Percentiles rank a stretch among this genome's conserved stretches.
Evolutionary conservation across 306 rosid genomes (phyloP).

Genomic region (Inga laurina): DNA sequence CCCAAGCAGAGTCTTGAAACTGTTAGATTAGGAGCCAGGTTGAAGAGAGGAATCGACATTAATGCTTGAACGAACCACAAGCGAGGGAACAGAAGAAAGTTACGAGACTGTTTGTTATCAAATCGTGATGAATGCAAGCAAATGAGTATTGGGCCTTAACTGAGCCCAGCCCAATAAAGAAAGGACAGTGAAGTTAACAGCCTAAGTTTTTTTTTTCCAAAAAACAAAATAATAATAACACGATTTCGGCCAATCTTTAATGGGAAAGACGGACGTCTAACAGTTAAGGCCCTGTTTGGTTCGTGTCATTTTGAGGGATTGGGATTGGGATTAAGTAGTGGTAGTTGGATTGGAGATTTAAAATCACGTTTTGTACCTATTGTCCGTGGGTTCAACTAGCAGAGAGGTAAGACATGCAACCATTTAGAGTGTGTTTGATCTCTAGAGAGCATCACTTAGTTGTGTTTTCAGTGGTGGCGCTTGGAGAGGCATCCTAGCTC

Average conservation of each 20-base stretch:
- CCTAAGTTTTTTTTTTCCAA: not conserved
- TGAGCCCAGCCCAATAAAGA: not conserved
- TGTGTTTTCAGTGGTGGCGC: no score
- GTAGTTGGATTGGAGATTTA: no score
- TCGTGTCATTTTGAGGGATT: no score
- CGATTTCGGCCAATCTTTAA: not conserved
- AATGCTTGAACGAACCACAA: not conserved
- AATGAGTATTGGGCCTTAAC: not conserved
- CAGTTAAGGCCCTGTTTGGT: not conserved
- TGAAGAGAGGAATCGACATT: slow-evolving; percentile 67
- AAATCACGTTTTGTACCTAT: no score
- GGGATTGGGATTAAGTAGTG: no score
- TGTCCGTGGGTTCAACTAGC: no score
- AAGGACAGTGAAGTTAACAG: not conserved
- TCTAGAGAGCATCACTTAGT: no score
- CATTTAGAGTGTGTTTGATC: no score
- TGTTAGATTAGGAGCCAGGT: slow-evolving; percentile 64
- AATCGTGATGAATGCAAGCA: not conserved
- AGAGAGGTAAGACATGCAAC: no score
- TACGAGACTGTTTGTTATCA: not conserved
- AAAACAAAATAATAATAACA: no score
- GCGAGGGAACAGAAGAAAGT: not conserved
- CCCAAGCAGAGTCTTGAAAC: slow-evolving; percentile 88
- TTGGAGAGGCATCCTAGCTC: no score
- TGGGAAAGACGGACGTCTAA: not conserved